Evolutionary conservation across 2,329 filamentous ascomycete genomes (phyloP).

Genomic region (Helicocarpus griseus): DNA sequence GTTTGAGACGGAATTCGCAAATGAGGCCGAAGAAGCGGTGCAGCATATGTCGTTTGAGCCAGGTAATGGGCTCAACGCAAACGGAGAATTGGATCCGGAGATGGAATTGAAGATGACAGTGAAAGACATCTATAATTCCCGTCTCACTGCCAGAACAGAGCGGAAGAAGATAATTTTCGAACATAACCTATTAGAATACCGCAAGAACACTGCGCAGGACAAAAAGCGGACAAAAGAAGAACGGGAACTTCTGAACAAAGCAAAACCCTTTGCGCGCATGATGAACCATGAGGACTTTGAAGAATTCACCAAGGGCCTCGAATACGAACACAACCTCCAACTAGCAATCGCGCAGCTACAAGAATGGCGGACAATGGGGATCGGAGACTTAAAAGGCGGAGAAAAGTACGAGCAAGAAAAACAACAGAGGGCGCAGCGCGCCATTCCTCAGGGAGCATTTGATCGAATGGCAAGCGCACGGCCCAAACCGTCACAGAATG

Average conservation of each 20-base stretch:
- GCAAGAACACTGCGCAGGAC: constrained; percentile 78
- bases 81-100: constrained; percentile 82
- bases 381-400: constrained; percentile 73
- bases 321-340: constrained; percentile 84
- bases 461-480: constrained; percentile 71
- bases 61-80: constrained; percentile 84
- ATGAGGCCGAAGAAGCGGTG: constrained; percentile 95
- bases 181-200: constrained; percentile 84
- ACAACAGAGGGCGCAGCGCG: constrained; percentile 56
- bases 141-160: constrained; percentile 81
- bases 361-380: constrained; percentile 80
- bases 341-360: constrained; percentile 85
- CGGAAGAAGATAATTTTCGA: constrained; percentile 96
- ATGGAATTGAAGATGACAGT: constrained; percentile 96
- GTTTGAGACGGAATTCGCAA: constrained; percentile 95
- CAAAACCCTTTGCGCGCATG: constrained; percentile 91
- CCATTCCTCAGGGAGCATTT: constrained; percentile 65
- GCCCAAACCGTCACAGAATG: constrained; percentile 58
- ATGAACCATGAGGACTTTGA: constrained; percentile 93
- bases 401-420: constrained; percentile 94
- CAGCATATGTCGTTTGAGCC: constrained; percentile 98
- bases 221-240: constrained; percentile 97
- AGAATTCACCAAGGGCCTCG: constrained; percentile 69
- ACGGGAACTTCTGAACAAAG: constrained; percentile 78
- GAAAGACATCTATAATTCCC: constrained; percentile 95